Conservation (phyloP, 495 filamentous ascomycete species). For the Extremus antarcticus region DNA sequence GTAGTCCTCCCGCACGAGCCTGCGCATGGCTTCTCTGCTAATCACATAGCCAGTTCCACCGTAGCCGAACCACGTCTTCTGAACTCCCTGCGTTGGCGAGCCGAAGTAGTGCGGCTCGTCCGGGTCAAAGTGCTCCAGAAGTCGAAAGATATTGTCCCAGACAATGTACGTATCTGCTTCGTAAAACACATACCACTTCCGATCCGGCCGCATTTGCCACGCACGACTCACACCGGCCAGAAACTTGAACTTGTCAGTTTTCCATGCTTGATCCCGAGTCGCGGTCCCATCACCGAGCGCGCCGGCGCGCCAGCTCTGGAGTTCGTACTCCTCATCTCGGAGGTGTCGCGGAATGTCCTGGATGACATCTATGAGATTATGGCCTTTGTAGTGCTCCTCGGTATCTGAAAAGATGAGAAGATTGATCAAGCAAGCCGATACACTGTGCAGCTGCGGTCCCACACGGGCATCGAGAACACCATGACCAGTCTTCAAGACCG, state of each 20-base stretch:
- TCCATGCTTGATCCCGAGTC: constrained; percentile 39
- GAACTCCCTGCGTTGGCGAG: constrained; percentile 28
- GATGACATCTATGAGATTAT: constrained; percentile 6
- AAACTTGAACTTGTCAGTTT: constrained; percentile 62
- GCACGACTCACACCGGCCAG: constrained; percentile 52
- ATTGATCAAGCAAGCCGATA: constrained; percentile 4
- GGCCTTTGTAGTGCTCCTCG: constrained; percentile 1
- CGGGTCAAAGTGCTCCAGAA: constrained; percentile 41
- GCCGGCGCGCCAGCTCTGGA: neutral
- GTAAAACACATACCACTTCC: constrained; percentile 58
- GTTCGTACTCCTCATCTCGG: neutral
- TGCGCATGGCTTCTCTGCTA: constrained; percentile 39
- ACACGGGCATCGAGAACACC: constrained; percentile 1
- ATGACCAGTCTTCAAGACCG: constrained; percentile 8
- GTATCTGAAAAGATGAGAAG: constrained; percentile 7
- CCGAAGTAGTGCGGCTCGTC: constrained; percentile 44
- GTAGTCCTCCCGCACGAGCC: constrained; percentile 9
- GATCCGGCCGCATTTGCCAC: constrained; percentile 38
- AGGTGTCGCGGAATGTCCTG: neutral
- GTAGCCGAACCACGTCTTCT: constrained; percentile 41
- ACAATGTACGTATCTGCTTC: constrained; percentile 58
- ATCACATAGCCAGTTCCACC: constrained; percentile 44
- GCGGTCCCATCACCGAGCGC: neutral
- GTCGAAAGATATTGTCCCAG: constrained; percentile 52
- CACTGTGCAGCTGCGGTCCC: neutral